These are phyloP conservation scores for Rostrohypoxylon terebratum DNA, from an alignment of 495 filamentous ascomycete genomes.

Conservation along the genomic window DNA sequence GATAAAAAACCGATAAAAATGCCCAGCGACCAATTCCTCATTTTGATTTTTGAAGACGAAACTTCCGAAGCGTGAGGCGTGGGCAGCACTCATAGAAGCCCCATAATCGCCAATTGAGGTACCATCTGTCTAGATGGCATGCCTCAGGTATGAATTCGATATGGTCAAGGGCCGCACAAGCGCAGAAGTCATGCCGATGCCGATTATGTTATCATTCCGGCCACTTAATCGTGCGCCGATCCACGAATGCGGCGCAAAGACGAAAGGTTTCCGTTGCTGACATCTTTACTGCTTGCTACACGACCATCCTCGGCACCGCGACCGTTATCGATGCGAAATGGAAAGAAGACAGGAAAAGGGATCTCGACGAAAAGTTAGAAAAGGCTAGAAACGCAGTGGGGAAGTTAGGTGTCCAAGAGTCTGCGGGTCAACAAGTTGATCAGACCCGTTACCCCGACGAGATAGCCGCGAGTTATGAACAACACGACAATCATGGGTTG, in stretches of 20 bases:
- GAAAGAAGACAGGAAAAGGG: slow-evolving; percentile 69
- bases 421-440: slow-evolving; percentile 26
- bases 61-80: neutral
- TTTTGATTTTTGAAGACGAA: slow-evolving; percentile 32
- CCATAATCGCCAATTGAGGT: slow-evolving; percentile 22
- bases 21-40: slow-evolving; percentile 7
- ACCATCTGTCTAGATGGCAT: slow-evolving; percentile 44
- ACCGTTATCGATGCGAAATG: slow-evolving; percentile 71
- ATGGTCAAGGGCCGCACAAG: slow-evolving; percentile 75
- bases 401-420: slow-evolving; percentile 40
- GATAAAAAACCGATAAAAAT: slow-evolving; percentile 25
- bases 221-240: slow-evolving; percentile 63
- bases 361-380: slow-evolving; percentile 71
- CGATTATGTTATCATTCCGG: slow-evolving; percentile 69
- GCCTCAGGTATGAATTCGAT: slow-evolving; percentile 72
- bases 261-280: slow-evolving; percentile 67
- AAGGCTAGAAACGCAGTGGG: slow-evolving; percentile 59
- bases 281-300: slow-evolving; percentile 76
- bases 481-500: too few species aligned
- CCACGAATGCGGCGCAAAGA: slow-evolving; percentile 64
- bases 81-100: slow-evolving; percentile 7
- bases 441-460: neutral
- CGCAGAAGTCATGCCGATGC: slow-evolving; percentile 71
- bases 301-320: slow-evolving; percentile 78
- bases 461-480: neutral